phyloP scores from a whole-genome alignment of 2,329 filamentous ascomycete genomes.

The Emericellopsis atlantica region DNA sequence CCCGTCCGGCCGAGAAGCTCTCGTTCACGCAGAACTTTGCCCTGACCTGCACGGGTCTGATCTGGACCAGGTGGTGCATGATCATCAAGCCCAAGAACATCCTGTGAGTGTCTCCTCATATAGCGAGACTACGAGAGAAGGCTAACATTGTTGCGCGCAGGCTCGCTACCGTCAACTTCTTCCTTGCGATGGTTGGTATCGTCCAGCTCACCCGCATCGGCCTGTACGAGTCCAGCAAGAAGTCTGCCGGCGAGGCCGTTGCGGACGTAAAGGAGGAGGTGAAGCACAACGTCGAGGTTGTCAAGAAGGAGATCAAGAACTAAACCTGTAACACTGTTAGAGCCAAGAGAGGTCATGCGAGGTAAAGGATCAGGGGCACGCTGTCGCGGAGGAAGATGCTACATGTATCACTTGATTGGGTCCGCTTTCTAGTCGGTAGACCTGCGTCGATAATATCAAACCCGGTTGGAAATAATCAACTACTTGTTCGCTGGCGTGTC shows the following conservation, averaged over 20 bases:
- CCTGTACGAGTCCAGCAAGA: slow-evolving; percentile 48
- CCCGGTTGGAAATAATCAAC: too few relatives aligned
- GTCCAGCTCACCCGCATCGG: slow-evolving; percentile 72
- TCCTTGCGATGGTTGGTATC: slow-evolving; percentile 79
- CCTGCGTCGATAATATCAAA: too few relatives aligned
- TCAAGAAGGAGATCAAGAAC: neutral
- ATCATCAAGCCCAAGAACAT: slow-evolving; percentile 92
- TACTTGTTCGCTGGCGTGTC: too few relatives aligned
- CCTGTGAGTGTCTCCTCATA: slow-evolving; percentile 44
- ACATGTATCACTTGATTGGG: too few relatives aligned
- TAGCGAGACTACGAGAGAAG: neutral
- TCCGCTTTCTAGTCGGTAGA: too few relatives aligned
- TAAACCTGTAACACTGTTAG: slow-evolving; percentile 24
- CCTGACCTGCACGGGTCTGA: slow-evolving; percentile 78
- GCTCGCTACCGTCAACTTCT: slow-evolving; percentile 94
- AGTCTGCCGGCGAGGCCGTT: slow-evolving; percentile 18
- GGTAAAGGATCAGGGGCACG: too few relatives aligned
- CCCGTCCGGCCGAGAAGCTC: slow-evolving; percentile 82
- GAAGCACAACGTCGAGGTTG: neutral
- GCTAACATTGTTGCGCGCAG: slow-evolving; percentile 24
- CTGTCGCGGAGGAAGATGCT: too few relatives aligned
- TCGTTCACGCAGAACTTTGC: slow-evolving; percentile 87
- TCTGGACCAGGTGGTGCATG: slow-evolving; percentile 98
- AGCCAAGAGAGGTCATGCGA: too few relatives aligned
- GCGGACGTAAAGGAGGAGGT: neutral